Evolutionary conservation across 768 basidiomycete genomes (phyloP).

Genomic region (Trametes cingulata): DNA sequence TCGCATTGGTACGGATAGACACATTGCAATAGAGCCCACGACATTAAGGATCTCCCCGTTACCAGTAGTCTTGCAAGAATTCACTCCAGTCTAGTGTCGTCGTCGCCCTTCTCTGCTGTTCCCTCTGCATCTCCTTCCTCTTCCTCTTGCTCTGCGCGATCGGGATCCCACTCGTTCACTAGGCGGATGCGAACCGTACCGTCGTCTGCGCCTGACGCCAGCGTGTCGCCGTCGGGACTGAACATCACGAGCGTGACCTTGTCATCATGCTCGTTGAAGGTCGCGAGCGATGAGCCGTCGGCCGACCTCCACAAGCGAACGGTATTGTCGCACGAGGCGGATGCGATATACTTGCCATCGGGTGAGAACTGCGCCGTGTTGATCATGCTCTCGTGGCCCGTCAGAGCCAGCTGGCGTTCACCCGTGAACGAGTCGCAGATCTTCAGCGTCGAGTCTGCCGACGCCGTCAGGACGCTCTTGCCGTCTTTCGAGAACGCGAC

Average conservation of each 20-base stretch:
- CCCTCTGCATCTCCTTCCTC: not conserved
- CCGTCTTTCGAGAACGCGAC: slow-evolving; percentile 16
- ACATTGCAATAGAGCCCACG: too few relatives aligned
- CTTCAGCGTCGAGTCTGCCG: slow-evolving; percentile 14
- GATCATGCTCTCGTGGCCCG: slow-evolving; percentile 6
- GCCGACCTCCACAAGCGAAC: slow-evolving; percentile 30
- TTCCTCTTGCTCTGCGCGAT: not conserved
- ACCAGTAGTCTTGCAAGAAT: too few relatives aligned
- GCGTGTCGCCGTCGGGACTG: slow-evolving; percentile 28
- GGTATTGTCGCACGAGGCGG: slow-evolving; percentile 31
- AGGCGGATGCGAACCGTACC: slow-evolving; percentile 19
- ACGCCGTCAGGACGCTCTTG: slow-evolving; percentile 14
- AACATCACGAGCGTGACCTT: slow-evolving; percentile 28
- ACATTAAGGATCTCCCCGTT: too few relatives aligned
- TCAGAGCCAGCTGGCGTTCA: not conserved
- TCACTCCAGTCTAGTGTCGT: too few relatives aligned
- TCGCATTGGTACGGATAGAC: too few relatives aligned
- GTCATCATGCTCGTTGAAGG: slow-evolving; percentile 23
- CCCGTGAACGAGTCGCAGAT: slow-evolving; percentile 19
- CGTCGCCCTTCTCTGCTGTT: too few relatives aligned
- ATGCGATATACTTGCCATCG: slow-evolving; percentile 31
- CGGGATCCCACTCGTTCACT: not conserved
- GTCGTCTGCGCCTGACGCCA: slow-evolving; percentile 26
- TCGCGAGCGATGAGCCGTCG: not conserved
- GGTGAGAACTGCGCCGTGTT: slow-evolving; percentile 30